Evolutionary conservation across 257 asterid species (phyloP).

Genomic region (Gentiana macrophylla): DNA sequence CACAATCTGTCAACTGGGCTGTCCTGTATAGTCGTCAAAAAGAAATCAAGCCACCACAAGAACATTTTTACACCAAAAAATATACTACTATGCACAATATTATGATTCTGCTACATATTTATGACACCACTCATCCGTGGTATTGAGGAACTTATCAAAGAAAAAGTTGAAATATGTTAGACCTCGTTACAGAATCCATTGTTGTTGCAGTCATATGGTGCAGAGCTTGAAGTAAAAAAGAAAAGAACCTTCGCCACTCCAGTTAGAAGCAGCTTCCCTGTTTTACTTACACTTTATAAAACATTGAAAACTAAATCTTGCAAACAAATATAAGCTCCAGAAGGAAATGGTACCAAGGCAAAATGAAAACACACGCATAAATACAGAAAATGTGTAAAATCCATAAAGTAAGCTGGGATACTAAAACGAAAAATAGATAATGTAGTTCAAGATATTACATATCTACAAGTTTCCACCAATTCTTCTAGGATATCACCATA

Average conservation of each 20-base stretch:
- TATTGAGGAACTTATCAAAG: no score
- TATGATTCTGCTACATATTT: no score
- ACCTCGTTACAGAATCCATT: constrained; percentile 94
- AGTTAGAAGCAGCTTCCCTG: constrained; percentile 78
- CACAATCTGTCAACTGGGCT: no score
- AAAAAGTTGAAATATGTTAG: constrained; percentile 8
- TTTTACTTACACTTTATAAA: constrained; percentile 4
- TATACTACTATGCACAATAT: no score
- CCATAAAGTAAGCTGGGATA: not conserved
- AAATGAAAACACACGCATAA: not conserved
- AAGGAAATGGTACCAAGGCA: not conserved
- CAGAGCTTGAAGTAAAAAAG: constrained; percentile 90
- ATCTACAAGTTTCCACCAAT: no score
- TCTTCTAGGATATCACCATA: not conserved
- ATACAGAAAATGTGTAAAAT: not conserved
- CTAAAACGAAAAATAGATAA: no score
- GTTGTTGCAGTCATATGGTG: constrained; percentile 77
- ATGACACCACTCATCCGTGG: no score
- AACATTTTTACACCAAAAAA: no score
- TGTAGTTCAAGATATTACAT: no score
- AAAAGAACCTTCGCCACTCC: constrained; percentile 96
- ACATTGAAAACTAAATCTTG: not conserved
- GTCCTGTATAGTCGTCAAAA: no score
- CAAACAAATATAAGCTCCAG: not conserved
- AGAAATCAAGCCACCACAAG: no score